Percentiles rank a stretch among this genome's conserved stretches.
These are phyloP conservation scores for Phytophthora crassamura DNA, from an alignment of 352 stramenopile species.

Conservation along the genomic window DNA sequence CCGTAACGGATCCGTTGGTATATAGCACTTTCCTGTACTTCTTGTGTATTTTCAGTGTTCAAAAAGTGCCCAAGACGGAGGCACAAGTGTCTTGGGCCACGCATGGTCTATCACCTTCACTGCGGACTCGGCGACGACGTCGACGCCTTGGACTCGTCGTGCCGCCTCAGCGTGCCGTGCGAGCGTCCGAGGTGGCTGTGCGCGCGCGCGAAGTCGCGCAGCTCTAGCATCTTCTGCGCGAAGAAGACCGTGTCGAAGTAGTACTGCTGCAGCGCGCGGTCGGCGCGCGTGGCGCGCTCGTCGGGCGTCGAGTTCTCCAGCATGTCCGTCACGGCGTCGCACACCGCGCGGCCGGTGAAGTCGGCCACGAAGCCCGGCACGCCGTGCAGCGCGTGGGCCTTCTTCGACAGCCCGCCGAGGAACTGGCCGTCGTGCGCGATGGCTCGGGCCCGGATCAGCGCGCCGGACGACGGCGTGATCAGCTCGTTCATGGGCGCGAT, in stretches of 20 bases:
- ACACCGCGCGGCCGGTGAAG: constrained; percentile 48
- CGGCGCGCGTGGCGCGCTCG: constrained; percentile 41
- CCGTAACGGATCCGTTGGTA: too few relatives aligned
- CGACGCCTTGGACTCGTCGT: constrained; percentile 7
- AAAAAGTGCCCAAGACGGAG: neutral
- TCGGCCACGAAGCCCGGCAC: constrained; percentile 53
- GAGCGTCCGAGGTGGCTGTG: constrained; percentile 26
- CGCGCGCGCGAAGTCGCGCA: constrained; percentile 45
- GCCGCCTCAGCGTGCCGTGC: constrained; percentile 31
- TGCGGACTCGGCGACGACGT: neutral
- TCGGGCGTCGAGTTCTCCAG: constrained; percentile 37
- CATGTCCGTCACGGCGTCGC: constrained; percentile 46
- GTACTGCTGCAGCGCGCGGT: constrained; percentile 59
- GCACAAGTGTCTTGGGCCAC: too few relatives aligned
- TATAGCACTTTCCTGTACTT: neutral
- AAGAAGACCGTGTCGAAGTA: constrained; percentile 75
- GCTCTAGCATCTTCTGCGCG: constrained; percentile 53
- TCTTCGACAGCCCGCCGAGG: constrained; percentile 40
- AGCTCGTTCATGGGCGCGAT: constrained; percentile 68
- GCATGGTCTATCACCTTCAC: constrained; percentile 3
- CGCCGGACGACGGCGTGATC: constrained; percentile 48
- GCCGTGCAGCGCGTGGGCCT: constrained; percentile 34
- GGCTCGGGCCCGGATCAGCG: constrained; percentile 38
- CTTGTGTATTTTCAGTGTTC: neutral
- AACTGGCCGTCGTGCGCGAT: constrained; percentile 40